Conservation (phyloP, 2,329 filamentous ascomycete genomes). For the Colletotrichum sp. region DNA sequence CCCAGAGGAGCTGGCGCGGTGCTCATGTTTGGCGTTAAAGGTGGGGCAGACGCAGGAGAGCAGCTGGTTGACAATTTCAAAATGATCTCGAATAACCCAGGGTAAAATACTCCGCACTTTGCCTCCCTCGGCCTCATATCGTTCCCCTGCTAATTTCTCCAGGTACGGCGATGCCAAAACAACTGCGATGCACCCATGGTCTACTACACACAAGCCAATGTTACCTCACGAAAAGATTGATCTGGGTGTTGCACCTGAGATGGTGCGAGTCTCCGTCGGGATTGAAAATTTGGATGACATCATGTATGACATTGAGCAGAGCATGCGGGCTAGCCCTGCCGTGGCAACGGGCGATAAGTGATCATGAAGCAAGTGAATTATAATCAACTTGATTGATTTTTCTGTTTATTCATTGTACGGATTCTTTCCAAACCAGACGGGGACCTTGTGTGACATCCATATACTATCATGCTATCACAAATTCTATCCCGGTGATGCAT, state of each 20-base stretch:
- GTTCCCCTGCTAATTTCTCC: neutral
- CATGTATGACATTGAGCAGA: neutral
- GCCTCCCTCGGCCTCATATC: neutral
- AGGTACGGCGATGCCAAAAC: neutral
- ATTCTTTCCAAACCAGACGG: neutral
- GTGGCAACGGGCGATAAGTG: neutral
- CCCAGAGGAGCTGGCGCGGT: neutral
- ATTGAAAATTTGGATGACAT: neutral
- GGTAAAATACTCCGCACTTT: neutral
- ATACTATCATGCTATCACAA: neutral
- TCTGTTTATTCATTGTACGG: neutral
- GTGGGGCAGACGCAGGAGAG: neutral
- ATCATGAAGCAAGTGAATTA: neutral
- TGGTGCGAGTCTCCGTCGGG: neutral
- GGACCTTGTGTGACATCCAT: neutral
- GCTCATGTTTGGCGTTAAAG: neutral
- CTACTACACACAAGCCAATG: neutral
- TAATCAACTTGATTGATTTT: neutral
- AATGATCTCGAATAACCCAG: neutral
- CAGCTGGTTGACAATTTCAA: neutral
- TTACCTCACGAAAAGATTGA: conserved; percentile 60
- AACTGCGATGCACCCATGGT: neutral
- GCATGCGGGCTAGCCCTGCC: neutral
- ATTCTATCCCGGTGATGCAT: neutral
- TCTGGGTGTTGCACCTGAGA: neutral